phyloP scores from a whole-genome alignment of 2,329 filamentous ascomycete species.

The Microcyclospora pomicola region DNA sequence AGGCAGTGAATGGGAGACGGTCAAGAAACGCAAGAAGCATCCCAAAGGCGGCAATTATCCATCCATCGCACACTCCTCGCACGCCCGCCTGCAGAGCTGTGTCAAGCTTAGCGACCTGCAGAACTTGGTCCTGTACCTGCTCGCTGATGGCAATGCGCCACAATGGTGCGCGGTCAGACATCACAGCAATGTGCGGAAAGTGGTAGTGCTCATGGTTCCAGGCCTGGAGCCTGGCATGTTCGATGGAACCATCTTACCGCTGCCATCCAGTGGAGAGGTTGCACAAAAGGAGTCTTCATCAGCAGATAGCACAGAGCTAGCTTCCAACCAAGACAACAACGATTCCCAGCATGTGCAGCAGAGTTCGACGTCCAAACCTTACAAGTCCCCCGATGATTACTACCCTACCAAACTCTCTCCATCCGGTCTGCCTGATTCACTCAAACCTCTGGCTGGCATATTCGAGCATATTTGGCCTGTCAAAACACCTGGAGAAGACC shows the following conservation, averaged over 20 bases:
- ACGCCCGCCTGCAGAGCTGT: conserved; percentile 40
- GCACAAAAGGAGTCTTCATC: conserved; percentile 1
- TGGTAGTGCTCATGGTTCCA: conserved; percentile 83
- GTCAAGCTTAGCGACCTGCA: conserved; percentile 47
- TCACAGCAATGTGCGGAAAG: conserved; percentile 48
- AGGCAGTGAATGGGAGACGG: conserved; percentile 15
- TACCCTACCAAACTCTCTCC: conserved; percentile 32
- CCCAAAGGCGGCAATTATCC: conserved; percentile 35
- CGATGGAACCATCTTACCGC: conserved; percentile 38
- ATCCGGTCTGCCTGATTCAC: conserved; percentile 27
- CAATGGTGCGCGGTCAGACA: conserved; percentile 50
- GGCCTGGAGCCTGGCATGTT: conserved; percentile 88
- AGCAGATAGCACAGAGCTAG: conserved; percentile 5
- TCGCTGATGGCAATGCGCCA: conserved; percentile 48
- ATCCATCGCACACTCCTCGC: conserved; percentile 37
- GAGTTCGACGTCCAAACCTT: conserved; percentile 13
- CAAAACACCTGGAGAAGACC: conserved; percentile 73
- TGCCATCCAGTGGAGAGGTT: conserved; percentile 10
- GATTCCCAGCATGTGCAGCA: neutral
- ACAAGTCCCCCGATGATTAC: conserved; percentile 35
- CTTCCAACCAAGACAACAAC: conserved; percentile 1
- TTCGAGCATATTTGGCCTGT: conserved; percentile 86
- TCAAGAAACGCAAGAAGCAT: conserved; percentile 16
- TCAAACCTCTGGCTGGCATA: conserved; percentile 59
- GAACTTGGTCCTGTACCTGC: conserved; percentile 43